Percentiles rank a stretch among this genome's conserved stretches.
Evolutionary conservation across 1,284 basidiomycete genomes (phyloP).

Genomic region (Pholiota adiposa): DNA sequence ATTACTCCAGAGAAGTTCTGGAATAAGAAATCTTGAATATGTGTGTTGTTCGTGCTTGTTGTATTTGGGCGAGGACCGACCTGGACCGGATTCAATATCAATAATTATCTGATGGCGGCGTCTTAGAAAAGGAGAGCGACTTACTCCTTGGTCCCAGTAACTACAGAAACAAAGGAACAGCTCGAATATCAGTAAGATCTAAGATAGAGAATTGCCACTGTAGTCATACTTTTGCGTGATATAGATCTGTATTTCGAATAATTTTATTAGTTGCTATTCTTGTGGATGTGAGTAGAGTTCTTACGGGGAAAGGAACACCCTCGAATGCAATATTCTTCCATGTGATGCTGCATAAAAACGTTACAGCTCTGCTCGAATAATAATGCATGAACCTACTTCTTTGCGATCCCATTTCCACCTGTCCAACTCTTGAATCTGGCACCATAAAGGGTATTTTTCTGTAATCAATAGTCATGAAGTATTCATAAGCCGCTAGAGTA

Average conservation of each 20-base stretch:
- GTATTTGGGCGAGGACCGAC: conserved; percentile 49
- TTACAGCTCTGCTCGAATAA: background rate
- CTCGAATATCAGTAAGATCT: too few species aligned
- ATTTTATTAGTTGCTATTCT: background rate
- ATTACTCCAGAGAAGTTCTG: conserved; percentile 56
- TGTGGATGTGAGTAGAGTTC: conserved; percentile 13
- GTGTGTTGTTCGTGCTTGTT: conserved; percentile 53
- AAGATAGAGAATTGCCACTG: background rate
- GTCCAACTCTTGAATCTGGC: conserved; percentile 75
- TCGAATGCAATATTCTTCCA: conserved; percentile 60
- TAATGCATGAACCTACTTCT: conserved; percentile 45
- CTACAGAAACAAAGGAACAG: conserved; percentile 31
- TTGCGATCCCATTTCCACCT: conserved; percentile 60
- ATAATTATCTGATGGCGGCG: background rate
- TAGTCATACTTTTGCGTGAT: conserved; percentile 63
- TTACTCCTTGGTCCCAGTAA: conserved; percentile 63
- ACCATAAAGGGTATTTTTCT: conserved; percentile 58
- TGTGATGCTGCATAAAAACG: conserved; percentile 45
- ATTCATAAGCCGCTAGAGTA: background rate
- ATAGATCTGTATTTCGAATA: conserved; percentile 46
- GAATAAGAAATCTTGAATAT: conserved; percentile 58
- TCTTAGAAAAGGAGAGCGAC: conserved; percentile 8
- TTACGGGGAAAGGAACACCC: conserved; percentile 59
- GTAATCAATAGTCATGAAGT: background rate
- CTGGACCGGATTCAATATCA: conserved; percentile 29